A percentile compares a stretch with the other conserved stretches of the same genome.
phyloP scores from a whole-genome alignment of 495 filamentous ascomycete species.

The Xylaria palmicola region DNA sequence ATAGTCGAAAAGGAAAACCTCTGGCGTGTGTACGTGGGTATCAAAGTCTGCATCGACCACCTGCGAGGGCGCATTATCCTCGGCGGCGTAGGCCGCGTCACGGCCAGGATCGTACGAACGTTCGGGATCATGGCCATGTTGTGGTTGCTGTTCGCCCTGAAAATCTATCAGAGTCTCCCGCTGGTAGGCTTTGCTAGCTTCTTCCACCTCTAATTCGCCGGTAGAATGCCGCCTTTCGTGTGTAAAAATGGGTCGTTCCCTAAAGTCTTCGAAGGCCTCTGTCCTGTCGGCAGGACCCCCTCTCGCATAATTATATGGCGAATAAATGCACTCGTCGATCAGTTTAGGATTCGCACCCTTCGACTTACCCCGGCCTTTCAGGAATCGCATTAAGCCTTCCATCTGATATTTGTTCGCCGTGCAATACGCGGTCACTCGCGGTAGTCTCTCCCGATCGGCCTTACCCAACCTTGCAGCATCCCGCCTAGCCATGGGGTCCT shows the following conservation, averaged over 20 bases:
- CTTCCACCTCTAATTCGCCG: conserved; percentile 24
- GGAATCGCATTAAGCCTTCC: conserved; percentile 80
- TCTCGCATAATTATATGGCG: conserved; percentile 75
- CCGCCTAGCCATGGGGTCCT: conserved; percentile 88
- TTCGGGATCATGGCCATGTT: conserved; percentile 15
- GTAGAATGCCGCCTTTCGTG: conserved; percentile 64
- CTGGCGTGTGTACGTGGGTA: conserved; percentile 80
- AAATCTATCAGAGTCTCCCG: conserved; percentile 24
- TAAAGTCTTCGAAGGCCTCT: conserved; percentile 32
- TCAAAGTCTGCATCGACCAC: conserved; percentile 55
- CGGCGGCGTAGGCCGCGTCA: conserved; percentile 31
- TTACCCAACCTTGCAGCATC: conserved; percentile 94
- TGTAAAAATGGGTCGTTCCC: conserved; percentile 39
- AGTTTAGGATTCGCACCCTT: conserved; percentile 81
- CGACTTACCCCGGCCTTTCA: conserved; percentile 75
- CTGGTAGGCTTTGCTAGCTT: conserved; percentile 17
- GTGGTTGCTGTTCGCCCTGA: conserved; percentile 12
- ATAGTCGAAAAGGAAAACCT: conserved; percentile 95
- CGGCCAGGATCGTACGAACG: conserved; percentile 21
- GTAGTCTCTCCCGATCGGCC: conserved; percentile 82
- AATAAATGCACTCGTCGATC: conserved; percentile 96
- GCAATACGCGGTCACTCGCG: conserved; percentile 93
- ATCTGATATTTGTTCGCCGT: conserved; percentile 88
- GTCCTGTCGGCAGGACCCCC: conserved; percentile 34
- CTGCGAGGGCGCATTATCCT: conserved; percentile 27